phyloP scores from a whole-genome alignment of 345 rosid genomes.

The Sonneratia alba region DNA sequence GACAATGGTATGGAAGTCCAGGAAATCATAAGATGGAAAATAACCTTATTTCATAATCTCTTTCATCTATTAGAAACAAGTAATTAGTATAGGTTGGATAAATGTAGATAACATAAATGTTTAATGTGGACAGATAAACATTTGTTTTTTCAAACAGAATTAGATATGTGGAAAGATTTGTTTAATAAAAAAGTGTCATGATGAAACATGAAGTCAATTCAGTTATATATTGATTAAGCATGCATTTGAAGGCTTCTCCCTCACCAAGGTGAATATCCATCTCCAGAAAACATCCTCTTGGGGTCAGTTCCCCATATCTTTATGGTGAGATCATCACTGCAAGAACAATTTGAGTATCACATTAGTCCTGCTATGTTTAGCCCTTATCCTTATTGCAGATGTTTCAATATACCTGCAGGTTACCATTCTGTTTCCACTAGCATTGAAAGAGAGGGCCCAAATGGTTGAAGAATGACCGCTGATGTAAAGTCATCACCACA shows the following conservation, averaged over 20 bases:
- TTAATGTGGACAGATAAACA: too few relatives aligned
- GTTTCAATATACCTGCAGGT: conserved; percentile 62
- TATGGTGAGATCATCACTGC: conserved; percentile 92
- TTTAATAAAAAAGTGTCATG: too few relatives aligned
- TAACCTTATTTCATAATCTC: background rate
- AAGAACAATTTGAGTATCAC: conserved; percentile 14
- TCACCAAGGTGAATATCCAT: conserved; percentile 75
- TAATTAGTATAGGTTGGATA: too few relatives aligned
- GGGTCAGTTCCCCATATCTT: conserved; percentile 76
- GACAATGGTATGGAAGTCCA: background rate
- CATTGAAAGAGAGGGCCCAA: conserved; percentile 77
- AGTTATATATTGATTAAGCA: background rate
- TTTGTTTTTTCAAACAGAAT: too few relatives aligned
- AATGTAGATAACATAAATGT: too few relatives aligned
- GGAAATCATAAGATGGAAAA: background rate
- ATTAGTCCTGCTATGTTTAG: background rate
- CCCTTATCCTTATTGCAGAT: background rate
- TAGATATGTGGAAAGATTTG: too few relatives aligned
- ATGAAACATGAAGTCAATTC: too few relatives aligned
- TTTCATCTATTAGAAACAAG: background rate
- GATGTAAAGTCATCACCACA: conserved; percentile 3
- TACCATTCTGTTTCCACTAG: conserved; percentile 80
- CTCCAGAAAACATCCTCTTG: conserved; percentile 46
- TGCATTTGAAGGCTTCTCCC: conserved; percentile 20
- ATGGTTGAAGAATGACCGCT: conserved; percentile 92